phyloP scores from a whole-genome alignment of 129 eudicot genomes.

The Silybum marianum region DNA sequence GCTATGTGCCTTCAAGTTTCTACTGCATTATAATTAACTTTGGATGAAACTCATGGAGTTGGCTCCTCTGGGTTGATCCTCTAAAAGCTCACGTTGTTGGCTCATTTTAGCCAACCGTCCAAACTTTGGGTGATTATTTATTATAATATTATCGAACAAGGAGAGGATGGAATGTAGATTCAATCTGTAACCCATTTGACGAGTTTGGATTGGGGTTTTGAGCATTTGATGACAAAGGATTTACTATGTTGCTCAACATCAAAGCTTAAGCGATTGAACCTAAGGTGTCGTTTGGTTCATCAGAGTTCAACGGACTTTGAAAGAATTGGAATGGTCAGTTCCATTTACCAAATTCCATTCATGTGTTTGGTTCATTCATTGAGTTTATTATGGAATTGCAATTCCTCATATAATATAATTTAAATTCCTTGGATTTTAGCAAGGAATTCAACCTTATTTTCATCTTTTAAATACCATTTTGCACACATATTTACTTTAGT shows the following conservation, averaged over 20 bases:
- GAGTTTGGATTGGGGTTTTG: not conserved
- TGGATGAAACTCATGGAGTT: not conserved
- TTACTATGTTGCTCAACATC: not conserved
- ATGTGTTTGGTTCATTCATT: not conserved
- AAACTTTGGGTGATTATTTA: not conserved
- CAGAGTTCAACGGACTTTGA: not conserved
- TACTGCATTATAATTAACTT: no score
- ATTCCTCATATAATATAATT: no score
- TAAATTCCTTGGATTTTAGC: no score
- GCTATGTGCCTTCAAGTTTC: not conserved
- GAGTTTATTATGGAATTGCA: no score
- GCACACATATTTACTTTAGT: not conserved
- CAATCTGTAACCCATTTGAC: not conserved
- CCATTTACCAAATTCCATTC: not conserved
- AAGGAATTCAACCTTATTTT: no score
- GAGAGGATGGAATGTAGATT: no score
- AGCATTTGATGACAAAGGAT: not conserved
- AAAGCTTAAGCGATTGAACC: not conserved
- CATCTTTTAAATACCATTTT: not conserved
- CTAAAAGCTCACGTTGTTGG: no score
- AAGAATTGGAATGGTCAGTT: not conserved
- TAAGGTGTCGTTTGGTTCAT: not conserved
- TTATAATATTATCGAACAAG: no score
- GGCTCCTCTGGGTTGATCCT: no score
- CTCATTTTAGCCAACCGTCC: no score